Evolutionary conservation across 2,329 filamentous ascomycete species (phyloP), one percentile per base, ranked within the genome.

Genomic region (Diaporthe nobilis): DNA sequence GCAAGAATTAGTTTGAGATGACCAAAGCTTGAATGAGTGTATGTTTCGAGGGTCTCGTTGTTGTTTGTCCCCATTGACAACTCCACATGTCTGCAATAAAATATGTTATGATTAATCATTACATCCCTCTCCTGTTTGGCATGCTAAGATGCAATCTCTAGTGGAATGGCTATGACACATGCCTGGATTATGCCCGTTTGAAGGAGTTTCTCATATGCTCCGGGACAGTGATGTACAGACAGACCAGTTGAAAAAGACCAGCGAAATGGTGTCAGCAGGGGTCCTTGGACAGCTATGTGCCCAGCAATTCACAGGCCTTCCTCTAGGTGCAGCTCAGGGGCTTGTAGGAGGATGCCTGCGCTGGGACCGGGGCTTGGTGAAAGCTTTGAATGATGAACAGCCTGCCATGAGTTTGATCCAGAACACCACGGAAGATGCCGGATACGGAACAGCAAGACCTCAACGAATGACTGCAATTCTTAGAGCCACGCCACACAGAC

Each of bases 211-310:
- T 22, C 25, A 2, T 9, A 22, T n/a, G 9, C 20, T 31, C 17
- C 17, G 5, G 6, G 39, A n/a, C 17, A 20, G 28, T 22, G 8
- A 4, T 34, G 1, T 12, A 12, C 4, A 28, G 15, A 22, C 2
- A 10, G 13, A 3, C 17, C 34, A 34, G 7, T 34, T 34, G 34
- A 3, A 25, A 6, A 15, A 20, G 8, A 20, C 25, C 39, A 31
- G 12, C 1, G 39, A 1, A 44, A 0, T 17, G 13, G 39, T 0
- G 4, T 12, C n/a, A 17, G 9, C 20, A 47, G 5, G 1, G 12
- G 12, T 2, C 53, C 7, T 55, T 12, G 6, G 25, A 1, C 25
- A 20, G 25, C 53, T 55, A 31, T 13, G 4, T 20, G 25, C 25
- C 6, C 13, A 3, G 13, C 53, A 20, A 28, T 31, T 7, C 25